Evolutionary conservation across 2,329 filamentous ascomycete species (phyloP), one percentile per base, ranked within the genome.

Genomic region (Teratosphaeria destructans): DNA sequence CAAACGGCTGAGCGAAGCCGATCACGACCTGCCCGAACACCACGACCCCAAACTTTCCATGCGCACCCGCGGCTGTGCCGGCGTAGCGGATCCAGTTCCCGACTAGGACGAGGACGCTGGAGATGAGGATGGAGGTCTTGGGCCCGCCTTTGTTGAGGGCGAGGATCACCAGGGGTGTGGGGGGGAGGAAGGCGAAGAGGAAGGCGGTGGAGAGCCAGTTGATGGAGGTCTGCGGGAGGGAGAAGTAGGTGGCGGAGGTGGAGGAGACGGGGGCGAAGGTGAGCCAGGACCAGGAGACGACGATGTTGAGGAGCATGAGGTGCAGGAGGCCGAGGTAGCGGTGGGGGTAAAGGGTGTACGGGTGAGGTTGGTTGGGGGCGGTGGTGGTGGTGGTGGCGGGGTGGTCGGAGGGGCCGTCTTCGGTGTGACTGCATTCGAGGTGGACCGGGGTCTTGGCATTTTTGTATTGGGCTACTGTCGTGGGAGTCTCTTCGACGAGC

Each of bases 271-370:
- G 88, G 1, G 92, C 88, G 74, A 91, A 96, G 6, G 91, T 94
- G 67, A 97, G 83, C 93, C 93, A 97, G 82, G 95, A 90, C 93
- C 93, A 97, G 70, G 89, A 95, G 52, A 96, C 87, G 62, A 97
- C 84, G 59, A 96, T 87, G 72, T 97, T 99, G 75, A 97, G 79
- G 68, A 97, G 75, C 6, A 91, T 87, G 70, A 97, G 76, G 74
- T 96, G 89, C 26, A 83, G 76, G 57, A 99, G 78, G 0, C 94
- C 94, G 72, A 96, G 89, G 85, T 90, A 99, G 53, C 94, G 83
- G 69, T 90, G 83, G 75, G 88, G 93, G 72, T 97, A 97, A 26
- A 88, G 82, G 29, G 71, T 73, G 63, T 74, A 77, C 1, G 39
- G 39, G 14, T 27, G 56, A 11, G 14, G 16, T 52, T 5, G 32